These are phyloP conservation scores for Trichoderma breve DNA, from an alignment of 2,329 filamentous ascomycete genomes.

Conservation along the genomic window DNA sequence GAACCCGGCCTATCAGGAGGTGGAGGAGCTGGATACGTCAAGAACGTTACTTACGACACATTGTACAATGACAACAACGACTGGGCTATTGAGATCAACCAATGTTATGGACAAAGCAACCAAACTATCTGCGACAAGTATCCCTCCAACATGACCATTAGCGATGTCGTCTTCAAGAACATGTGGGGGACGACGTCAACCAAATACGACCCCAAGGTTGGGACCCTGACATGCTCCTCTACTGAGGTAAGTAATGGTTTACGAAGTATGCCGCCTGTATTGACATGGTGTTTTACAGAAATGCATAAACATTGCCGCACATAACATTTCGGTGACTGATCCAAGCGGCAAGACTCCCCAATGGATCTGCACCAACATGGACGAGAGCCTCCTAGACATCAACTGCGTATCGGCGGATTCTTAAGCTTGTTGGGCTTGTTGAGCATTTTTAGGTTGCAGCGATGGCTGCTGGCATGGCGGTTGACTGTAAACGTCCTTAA, in stretches of 20 bases:
- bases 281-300: neutral
- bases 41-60: slow-evolving; percentile 3
- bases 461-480: neutral
- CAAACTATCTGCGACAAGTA: slow-evolving; percentile 1
- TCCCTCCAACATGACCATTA: slow-evolving; percentile 2
- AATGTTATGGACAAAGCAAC: slow-evolving; percentile 12
- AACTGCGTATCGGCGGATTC: neutral
- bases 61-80: slow-evolving; percentile 2
- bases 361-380: slow-evolving; percentile 11
- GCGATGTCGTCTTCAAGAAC: slow-evolving; percentile 4
- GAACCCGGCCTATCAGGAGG: slow-evolving; percentile 2
- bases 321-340: neutral
- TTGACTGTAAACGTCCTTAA: neutral
- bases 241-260: neutral
- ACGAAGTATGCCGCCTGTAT: too few relatives aligned
- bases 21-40: slow-evolving; percentile 1
- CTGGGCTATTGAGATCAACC: slow-evolving; percentile 11
- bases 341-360: neutral
- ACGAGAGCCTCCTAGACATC: neutral
- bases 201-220: neutral
- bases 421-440: neutral
- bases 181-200: slow-evolving; percentile 1
- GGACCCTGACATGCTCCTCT: slow-evolving; percentile 5
- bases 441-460: neutral
- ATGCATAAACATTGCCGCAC: neutral